Evolutionary conservation across 495 filamentous ascomycete species (phyloP).

Genomic region (Neurospora pannonica): DNA sequence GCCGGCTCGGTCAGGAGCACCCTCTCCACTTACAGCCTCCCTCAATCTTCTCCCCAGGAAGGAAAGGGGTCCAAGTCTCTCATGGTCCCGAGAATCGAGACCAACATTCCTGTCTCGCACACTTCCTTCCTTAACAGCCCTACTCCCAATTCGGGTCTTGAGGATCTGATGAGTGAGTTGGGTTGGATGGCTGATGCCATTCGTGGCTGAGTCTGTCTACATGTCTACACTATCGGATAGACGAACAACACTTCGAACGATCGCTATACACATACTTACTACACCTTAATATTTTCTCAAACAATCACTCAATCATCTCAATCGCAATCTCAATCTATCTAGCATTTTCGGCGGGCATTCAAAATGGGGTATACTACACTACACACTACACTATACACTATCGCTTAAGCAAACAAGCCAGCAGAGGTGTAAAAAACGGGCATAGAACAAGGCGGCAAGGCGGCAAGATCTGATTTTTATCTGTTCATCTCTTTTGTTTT

Average conservation of each 20-base stretch:
- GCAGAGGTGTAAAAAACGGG: background rate
- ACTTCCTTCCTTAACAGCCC: conserved; percentile 21
- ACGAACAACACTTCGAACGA: background rate
- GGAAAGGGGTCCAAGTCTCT: conserved; percentile 4
- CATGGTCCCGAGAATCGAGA: conserved; percentile 17
- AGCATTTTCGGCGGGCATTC: background rate
- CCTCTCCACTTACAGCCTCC: conserved; percentile 36
- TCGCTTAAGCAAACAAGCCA: background rate
- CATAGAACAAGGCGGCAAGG: background rate
- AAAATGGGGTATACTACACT: background rate
- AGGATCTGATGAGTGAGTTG: conserved; percentile 34
- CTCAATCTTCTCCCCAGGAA: conserved; percentile 17
- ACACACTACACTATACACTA: background rate
- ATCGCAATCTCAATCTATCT: background rate
- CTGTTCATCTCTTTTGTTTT: background rate
- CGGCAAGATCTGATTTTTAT: background rate
- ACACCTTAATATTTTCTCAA: background rate
- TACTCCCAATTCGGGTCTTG: conserved; percentile 28
- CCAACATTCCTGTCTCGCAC: conserved; percentile 16
- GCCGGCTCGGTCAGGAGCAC: conserved; percentile 2
- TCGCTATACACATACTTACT: background rate
- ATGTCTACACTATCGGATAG: background rate
- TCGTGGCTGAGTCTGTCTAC: conserved; percentile 9
- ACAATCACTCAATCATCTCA: background rate
- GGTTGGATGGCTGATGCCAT: conserved; percentile 39